Evolutionary conservation across 805 yeast genomes (phyloP), one percentile per base, ranked within the genome.

Genomic region (Wickerhamiella sergipiensis): DNA sequence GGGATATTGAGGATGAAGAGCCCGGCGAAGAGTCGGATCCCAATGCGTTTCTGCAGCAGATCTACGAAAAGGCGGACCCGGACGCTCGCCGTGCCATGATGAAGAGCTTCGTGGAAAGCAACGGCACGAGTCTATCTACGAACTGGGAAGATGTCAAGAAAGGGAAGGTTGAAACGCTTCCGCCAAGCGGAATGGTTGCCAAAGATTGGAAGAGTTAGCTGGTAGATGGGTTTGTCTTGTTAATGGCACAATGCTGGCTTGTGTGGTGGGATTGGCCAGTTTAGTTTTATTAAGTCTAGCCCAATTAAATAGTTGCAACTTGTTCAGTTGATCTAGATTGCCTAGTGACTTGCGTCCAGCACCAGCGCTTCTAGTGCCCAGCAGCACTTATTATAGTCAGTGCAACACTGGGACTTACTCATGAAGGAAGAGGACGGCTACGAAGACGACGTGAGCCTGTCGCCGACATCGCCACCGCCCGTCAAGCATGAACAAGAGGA

Each of bases 51-150:
- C 92, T 92, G 69, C 76, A 79, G 58, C 73, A 79, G 55, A 62
- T 92, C 10, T 92, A 83, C 67, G 74, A 75, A 24, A 80, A 76
- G 56, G 90, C 95, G 0, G 95, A 88, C 62, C 92, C 84, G 7
- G 96, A 92, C 60, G 82, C 95, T 0, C 72, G 72, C 57, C 73
- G 94, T 48, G 99, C 99, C 1, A 92, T 92, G 97, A 83, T 86
- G 95, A 92, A 92, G 69, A 85, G 95, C 49, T 92, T 77, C 60
- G 73, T 79, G n/a, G 96, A 92, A 67, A 85, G 95, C 58, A 83
- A 85, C 59, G 99, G 99, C 19, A 92, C 98, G 0, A 79, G 95
- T 1, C 71, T 92, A 52, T 85, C 95, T 45, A 92, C 98, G 3
- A 85, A 86, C 62, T 92, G 99, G 99, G 76, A 69, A 10, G 95